Evolutionary conservation across 2,329 filamentous ascomycete species (phyloP), one percentile per base, ranked within the genome.

Genomic region (Aspergillus sp.): DNA sequence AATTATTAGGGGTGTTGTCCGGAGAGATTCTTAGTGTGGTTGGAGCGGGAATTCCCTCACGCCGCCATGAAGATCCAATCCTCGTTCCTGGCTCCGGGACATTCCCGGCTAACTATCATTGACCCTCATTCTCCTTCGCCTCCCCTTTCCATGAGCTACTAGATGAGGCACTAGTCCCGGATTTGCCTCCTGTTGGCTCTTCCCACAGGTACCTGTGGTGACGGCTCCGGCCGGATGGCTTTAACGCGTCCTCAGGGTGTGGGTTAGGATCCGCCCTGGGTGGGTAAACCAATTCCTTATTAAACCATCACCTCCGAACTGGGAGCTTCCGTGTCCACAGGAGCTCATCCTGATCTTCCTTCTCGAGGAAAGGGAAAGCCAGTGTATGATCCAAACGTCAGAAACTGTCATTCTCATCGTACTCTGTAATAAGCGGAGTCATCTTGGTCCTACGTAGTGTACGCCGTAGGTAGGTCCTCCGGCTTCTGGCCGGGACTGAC

Each of bases 231-330:
- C 50, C 38, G 49, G 40, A 48, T 40, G 42, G 43, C 41, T 50
- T 45, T 45, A 47, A 50, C 45, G 49, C 49, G 50, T 51, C 50
- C 47, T 47, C 51, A 49, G 49, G 44, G 38, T 49, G 50, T 53
- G 53, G 56, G 44, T 52, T 54, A 41, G 53, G 56, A 60, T 60
- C 58, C 58, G 58, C 56, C 46, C 24, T 17, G 42, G 26, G 58
- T 59, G 58, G 58, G 44, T 59, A 59, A 56, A 17, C 43, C 19
- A 51, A n/a, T 52, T 54, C 54, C 51, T 55, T 51, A 49, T 52
- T 55, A 54, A 57, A 53, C 55, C 50, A 54, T 51, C 55, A 52
- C 44, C 48, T 52, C 50, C 53, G 50, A 42, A 53, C 54, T 38
- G 56, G 47, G 45, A 49, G 52, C 42, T 50, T 51, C 51, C 30